Evolutionary conservation across 2,329 filamentous ascomycete genomes (phyloP).

Genomic region (Paracamarosporium sp.): DNA sequence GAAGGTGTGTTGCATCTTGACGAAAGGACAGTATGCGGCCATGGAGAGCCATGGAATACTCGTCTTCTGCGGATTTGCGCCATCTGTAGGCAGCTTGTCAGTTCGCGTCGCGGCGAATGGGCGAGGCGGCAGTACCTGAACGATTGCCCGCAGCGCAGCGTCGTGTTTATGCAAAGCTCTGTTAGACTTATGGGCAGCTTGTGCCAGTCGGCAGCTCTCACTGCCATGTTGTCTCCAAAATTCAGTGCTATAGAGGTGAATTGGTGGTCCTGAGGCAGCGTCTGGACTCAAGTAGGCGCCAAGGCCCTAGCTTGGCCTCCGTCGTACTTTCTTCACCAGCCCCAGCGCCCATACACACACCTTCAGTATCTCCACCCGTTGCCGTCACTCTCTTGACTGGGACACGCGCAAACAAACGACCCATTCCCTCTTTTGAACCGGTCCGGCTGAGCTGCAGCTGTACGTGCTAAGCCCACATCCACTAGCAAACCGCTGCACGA

Average conservation of each 20-base stretch:
- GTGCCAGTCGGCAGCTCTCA: constrained; percentile 77
- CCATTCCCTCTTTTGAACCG: background rate
- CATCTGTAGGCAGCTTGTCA: constrained; percentile 63
- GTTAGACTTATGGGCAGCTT: constrained; percentile 82
- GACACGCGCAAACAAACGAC: background rate
- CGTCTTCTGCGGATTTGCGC: constrained; percentile 78
- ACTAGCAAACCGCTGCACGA: constrained; percentile 4
- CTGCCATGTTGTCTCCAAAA: constrained; percentile 41
- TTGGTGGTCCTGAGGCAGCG: background rate
- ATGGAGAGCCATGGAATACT: constrained; percentile 89
- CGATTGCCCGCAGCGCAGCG: constrained; percentile 91
- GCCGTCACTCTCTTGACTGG: constrained; percentile 1
- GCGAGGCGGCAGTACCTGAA: constrained; percentile 65
- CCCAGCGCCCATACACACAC: background rate
- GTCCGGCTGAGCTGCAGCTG: constrained; percentile 2
- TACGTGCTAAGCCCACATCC: constrained; percentile 1
- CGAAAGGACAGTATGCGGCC: constrained; percentile 85
- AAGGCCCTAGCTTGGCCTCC: constrained; percentile 3
- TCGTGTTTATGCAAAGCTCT: constrained; percentile 94
- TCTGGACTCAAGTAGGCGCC: background rate
- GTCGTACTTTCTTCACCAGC: constrained; percentile 9
- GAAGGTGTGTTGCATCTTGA: constrained; percentile 78
- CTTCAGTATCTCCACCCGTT: background rate
- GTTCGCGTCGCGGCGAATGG: background rate
- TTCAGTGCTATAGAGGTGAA: background rate